phyloP scores from a whole-genome alignment of 2,329 filamentous ascomycete species.

The Fusarium udum region DNA sequence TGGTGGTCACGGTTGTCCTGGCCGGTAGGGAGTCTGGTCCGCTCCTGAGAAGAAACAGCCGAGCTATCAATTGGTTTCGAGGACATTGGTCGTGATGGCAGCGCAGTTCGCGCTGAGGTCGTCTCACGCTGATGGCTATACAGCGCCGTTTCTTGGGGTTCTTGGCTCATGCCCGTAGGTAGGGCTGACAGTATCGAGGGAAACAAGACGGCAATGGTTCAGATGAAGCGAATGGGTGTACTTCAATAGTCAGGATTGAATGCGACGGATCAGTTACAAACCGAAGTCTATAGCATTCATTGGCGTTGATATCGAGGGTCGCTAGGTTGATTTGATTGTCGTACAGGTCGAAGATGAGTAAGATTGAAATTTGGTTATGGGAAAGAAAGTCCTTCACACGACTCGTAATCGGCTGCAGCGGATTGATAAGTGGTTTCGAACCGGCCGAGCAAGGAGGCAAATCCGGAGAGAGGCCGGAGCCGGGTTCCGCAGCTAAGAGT shows the following conservation, averaged over 20 bases:
- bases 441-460: constrained; percentile 39
- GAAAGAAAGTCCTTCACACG: constrained; percentile 21
- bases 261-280: constrained; percentile 30
- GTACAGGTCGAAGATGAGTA: constrained; percentile 11
- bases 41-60: constrained; percentile 26
- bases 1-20: constrained; percentile 34
- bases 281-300: constrained; percentile 34
- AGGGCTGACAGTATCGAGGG: constrained; percentile 11
- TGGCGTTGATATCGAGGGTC: constrained; percentile 15
- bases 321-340: constrained; percentile 7
- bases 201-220: constrained; percentile 1
- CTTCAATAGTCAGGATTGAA: background rate
- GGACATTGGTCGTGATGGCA: constrained; percentile 52
- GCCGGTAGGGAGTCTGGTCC: constrained; percentile 38
- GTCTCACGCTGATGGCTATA: constrained; percentile 46
- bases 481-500: constrained; percentile 33
- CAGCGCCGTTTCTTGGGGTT: constrained; percentile 38
- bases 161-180: constrained; percentile 46
- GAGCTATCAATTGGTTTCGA: constrained; percentile 43
- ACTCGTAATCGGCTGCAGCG: constrained; percentile 31
- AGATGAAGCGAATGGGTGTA: constrained; percentile 1
- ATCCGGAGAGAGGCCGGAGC: constrained; percentile 37
- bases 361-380: constrained; percentile 12
- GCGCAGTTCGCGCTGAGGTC: constrained; percentile 48
- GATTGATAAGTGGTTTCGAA: constrained; percentile 33